Evolutionary conservation across 345 rosid species (phyloP).

Genomic region (Limnanthes douglasii): DNA sequence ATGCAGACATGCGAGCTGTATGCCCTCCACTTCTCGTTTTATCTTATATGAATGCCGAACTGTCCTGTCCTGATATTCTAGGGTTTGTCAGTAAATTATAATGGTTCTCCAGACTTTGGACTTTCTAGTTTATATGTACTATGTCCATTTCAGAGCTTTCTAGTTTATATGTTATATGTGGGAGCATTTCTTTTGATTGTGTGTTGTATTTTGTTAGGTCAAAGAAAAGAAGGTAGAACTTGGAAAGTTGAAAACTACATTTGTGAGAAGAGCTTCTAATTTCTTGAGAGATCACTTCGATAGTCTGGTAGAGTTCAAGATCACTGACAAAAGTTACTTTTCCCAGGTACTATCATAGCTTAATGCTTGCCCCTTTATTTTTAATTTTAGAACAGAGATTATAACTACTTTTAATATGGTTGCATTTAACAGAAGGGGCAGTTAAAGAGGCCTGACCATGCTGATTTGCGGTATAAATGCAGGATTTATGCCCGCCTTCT

Average conservation of each 20-base stretch:
- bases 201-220: slow-evolving; percentile 31
- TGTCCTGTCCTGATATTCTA: too few species aligned
- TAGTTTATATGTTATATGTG: too few species aligned
- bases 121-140: neutral
- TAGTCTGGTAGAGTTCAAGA: slow-evolving; percentile 98
- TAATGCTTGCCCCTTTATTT: slow-evolving; percentile 1
- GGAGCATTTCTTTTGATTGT: too few species aligned
- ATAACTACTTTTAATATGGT: slow-evolving; percentile 7
- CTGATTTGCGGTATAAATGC: slow-evolving; percentile 96
- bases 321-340: slow-evolving; percentile 94
- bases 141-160: too few species aligned
- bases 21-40: slow-evolving; percentile 11
- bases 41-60: too few species aligned
- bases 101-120: neutral
- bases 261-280: slow-evolving; percentile 89
- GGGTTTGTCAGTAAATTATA: too few species aligned
- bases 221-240: slow-evolving; percentile 83
- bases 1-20: slow-evolving; percentile 90
- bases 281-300: slow-evolving; percentile 92
- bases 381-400: slow-evolving; percentile 3
- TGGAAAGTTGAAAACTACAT: slow-evolving; percentile 59
- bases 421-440: slow-evolving; percentile 72
- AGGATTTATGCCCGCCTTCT: slow-evolving; percentile 98
- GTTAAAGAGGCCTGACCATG: slow-evolving; percentile 98
- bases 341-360: slow-evolving; percentile 51